A percentile compares a stretch with the other conserved stretches of the same genome.
Conservation (phyloP, 2,329 filamentous ascomycete genomes). For the Pseudocercospora fijiensis region DNA sequence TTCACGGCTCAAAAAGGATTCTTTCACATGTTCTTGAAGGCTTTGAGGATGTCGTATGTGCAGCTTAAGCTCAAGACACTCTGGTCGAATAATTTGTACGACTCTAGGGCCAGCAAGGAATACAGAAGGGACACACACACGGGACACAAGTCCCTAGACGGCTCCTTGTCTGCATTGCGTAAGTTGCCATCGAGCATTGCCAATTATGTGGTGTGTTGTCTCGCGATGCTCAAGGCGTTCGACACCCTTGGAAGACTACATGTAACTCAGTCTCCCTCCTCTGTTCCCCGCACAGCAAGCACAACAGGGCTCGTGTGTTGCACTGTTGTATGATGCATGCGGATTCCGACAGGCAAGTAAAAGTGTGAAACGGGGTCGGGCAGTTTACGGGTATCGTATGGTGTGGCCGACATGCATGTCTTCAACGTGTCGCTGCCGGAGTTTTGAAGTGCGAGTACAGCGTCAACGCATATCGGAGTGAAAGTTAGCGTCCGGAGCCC, state of each 20-base stretch:
- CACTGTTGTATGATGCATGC: background rate
- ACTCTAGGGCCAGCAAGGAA: background rate
- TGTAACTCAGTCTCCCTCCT: constrained; percentile 12
- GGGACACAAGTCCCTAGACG: background rate
- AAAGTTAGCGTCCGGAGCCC: no score
- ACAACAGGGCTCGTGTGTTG: constrained; percentile 3
- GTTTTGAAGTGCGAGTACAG: no score
- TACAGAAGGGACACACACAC: background rate
- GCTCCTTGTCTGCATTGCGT: constrained; percentile 5
- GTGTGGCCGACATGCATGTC: constrained; percentile 8
- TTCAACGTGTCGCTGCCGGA: constrained; percentile 8
- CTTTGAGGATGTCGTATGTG: background rate
- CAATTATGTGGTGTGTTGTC: constrained; percentile 5
- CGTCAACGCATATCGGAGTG: no score
- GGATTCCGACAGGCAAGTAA: background rate
- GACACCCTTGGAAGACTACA: constrained; percentile 10
- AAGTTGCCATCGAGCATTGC: background rate
- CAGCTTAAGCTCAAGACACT: background rate
- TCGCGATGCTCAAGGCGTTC: constrained; percentile 5
- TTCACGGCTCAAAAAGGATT: background rate
- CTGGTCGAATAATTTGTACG: background rate
- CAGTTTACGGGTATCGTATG: constrained; percentile 4
- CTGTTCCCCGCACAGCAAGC: constrained; percentile 9
- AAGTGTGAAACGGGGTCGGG: background rate
- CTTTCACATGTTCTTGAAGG: background rate